Conservation (phyloP, 352 stramenopile species). For the Pythium apleroticum region DNA sequence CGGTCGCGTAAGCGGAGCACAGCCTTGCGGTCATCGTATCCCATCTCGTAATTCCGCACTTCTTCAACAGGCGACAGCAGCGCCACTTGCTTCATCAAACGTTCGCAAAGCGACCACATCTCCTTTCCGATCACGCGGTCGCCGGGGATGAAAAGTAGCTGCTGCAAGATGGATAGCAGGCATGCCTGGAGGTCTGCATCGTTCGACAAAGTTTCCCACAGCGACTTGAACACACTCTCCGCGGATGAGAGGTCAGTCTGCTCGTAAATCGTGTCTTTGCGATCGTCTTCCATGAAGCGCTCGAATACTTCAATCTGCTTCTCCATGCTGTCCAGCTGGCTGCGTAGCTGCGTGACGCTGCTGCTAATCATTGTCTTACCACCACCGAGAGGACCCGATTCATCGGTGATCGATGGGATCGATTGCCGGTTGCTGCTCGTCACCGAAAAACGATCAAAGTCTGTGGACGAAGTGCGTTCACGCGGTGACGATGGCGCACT, state of each 20-base stretch:
- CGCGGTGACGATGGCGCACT: conserved; percentile 24
- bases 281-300: conserved; percentile 86
- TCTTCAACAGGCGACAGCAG: conserved; percentile 78
- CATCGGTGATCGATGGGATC: conserved; percentile 24
- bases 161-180: conserved; percentile 77
- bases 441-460: conserved; percentile 24
- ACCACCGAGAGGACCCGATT: conserved; percentile 13
- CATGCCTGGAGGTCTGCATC: conserved; percentile 69
- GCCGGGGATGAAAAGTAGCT: conserved; percentile 83
- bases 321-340: conserved; percentile 86
- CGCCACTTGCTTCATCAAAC: conserved; percentile 76
- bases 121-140: conserved; percentile 84
- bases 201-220: conserved; percentile 53
- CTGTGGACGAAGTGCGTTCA: conserved; percentile 17
- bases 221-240: conserved; percentile 65
- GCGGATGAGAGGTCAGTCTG: conserved; percentile 71
- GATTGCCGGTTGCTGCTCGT: conserved; percentile 21
- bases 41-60: conserved; percentile 73
- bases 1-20: conserved; percentile 72
- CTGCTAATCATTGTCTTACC: conserved; percentile 63
- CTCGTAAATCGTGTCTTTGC: conserved; percentile 85
- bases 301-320: conserved; percentile 90
- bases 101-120: conserved; percentile 82
- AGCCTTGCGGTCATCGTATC: conserved; percentile 81
- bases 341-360: conserved; percentile 71